Evolutionary conservation across 768 basidiomycete genomes (phyloP).

Genomic region (Mycena rosella): DNA sequence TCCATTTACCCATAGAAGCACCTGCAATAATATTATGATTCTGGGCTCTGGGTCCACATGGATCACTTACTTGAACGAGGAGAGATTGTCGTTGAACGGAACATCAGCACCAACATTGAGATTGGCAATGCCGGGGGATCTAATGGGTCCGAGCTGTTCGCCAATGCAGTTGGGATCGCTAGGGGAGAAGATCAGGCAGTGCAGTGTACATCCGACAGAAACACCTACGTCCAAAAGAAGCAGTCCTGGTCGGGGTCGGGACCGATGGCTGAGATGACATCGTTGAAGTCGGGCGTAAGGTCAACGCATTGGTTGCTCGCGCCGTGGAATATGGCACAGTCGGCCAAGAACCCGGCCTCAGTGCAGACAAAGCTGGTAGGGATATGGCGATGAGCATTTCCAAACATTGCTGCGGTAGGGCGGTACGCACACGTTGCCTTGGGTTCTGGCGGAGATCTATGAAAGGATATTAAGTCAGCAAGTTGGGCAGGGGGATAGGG

Average conservation of each 20-base stretch:
- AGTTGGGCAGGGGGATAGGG: not conserved
- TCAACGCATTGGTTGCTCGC: not conserved
- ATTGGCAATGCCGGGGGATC: constrained; percentile 5
- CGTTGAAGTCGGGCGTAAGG: not conserved
- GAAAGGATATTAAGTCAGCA: not conserved
- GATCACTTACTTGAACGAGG: not conserved
- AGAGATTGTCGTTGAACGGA: constrained; percentile 9
- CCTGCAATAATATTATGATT: not conserved
- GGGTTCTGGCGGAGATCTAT: not conserved
- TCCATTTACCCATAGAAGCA: not conserved
- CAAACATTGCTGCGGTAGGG: not conserved
- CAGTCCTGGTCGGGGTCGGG: constrained; percentile 2
- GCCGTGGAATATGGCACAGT: not conserved
- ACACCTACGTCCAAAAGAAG: constrained; percentile 1
- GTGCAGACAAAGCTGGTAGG: constrained; percentile 10
- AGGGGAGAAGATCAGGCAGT: not conserved
- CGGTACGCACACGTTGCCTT: constrained; percentile 4
- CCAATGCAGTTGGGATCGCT: not conserved
- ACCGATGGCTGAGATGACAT: constrained; percentile 4
- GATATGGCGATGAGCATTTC: not conserved
- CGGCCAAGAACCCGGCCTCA: not conserved
- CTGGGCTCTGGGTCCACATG: not conserved
- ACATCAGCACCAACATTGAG: not conserved
- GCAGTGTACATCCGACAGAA: not conserved
- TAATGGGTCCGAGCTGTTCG: not conserved